Evolutionary conservation across 139 green algal genomes (phyloP).

Genomic region (Picochlorum sp.): DNA sequence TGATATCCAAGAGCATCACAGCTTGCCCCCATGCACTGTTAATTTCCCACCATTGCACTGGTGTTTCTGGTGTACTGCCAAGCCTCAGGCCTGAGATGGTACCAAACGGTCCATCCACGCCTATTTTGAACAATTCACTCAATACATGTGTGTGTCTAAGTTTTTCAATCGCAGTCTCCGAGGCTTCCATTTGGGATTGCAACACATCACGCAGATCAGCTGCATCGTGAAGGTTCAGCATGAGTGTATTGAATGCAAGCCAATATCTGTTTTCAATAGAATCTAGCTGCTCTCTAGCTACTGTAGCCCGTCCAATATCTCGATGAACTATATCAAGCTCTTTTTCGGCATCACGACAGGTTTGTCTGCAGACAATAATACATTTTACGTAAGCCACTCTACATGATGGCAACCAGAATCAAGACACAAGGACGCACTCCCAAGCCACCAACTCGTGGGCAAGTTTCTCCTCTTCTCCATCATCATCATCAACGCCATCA

Average conservation of each 20-base stretch:
- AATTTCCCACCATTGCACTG: conserved; percentile 94
- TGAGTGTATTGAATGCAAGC: conserved; percentile 17
- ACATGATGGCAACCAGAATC: too few relatives aligned
- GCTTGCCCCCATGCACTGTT: conserved; percentile 94
- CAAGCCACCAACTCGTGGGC: too few relatives aligned
- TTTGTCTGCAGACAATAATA: too few relatives aligned
- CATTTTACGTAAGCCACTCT: too few relatives aligned
- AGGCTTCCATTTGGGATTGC: not conserved
- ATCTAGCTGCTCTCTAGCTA: conserved; percentile 10
- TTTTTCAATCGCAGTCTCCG: not conserved
- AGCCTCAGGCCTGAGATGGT: conserved; percentile 83
- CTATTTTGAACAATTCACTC: conserved; percentile 85
- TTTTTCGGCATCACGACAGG: too few relatives aligned
- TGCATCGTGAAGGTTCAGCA: conserved; percentile 1
- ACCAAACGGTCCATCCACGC: conserved; percentile 76
- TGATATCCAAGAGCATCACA: conserved; percentile 84
- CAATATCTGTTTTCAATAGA: conserved; percentile 24
- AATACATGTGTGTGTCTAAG: conserved; percentile 47
- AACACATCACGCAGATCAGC: not conserved
- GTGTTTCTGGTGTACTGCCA: conserved; percentile 54
- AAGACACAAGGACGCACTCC: too few relatives aligned
- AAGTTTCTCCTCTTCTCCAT: too few relatives aligned
- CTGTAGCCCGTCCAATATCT: not conserved
- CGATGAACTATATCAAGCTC: conserved; percentile 12
- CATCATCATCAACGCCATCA: too few relatives aligned